These are phyloP conservation scores for Rhodamnia rubescens DNA, from an alignment of 345 rosid species.

Conservation along the genomic window DNA sequence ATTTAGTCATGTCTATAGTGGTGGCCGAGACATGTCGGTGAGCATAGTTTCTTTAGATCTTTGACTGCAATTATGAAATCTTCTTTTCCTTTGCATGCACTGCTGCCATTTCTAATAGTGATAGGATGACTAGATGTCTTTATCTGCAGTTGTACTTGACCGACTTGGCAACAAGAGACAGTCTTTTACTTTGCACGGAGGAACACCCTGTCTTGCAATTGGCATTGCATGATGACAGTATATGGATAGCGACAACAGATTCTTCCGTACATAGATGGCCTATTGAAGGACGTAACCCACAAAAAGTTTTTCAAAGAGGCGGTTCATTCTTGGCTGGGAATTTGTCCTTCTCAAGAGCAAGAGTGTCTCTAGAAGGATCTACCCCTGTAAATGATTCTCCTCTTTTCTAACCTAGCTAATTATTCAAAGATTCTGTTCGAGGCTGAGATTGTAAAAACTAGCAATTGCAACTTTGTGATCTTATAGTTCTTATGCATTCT, in stretches of 20 bases:
- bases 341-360: slow-evolving; percentile 89
- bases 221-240: slow-evolving; percentile 83
- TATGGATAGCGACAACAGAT: slow-evolving; percentile 94
- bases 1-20: slow-evolving; percentile 95
- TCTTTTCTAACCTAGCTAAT: not conserved
- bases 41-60: slow-evolving; percentile 13
- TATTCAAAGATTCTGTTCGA: not conserved
- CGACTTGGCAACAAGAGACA: slow-evolving; percentile 90
- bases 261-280: slow-evolving; percentile 92
- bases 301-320: slow-evolving; percentile 72
- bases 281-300: slow-evolving; percentile 81
- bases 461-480: not conserved
- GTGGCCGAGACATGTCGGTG: slow-evolving; percentile 97
- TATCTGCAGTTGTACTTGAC: slow-evolving; percentile 79
- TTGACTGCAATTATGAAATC: not conserved
- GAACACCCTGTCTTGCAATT: slow-evolving; percentile 83
- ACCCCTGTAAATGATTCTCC: slow-evolving; percentile 55
- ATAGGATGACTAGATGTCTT: not conserved
- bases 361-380: slow-evolving; percentile 93
- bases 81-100: not conserved
- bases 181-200: slow-evolving; percentile 81
- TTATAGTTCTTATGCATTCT: not conserved
- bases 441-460: not conserved
- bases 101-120: not conserved
- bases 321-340: slow-evolving; percentile 98